phyloP scores from a whole-genome alignment of 306 rosid species.

The Inga laurina region DNA sequence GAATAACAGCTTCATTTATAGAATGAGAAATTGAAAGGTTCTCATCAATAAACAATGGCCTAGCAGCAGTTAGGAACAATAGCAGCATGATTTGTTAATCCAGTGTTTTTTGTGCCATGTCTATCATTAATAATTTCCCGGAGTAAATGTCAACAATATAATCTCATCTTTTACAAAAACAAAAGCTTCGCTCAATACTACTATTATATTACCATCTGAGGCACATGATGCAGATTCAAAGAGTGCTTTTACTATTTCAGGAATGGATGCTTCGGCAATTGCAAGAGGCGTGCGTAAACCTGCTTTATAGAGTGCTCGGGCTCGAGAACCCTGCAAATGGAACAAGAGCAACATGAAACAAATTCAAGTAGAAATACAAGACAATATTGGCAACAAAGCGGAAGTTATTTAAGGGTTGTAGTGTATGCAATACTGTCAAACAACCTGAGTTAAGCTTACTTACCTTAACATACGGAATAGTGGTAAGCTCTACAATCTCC shows the following conservation, averaged over 20 bases:
- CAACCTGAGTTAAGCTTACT: slow-evolving; percentile 16
- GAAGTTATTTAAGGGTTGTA: slow-evolving; percentile 22
- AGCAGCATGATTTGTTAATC: slow-evolving; percentile 19
- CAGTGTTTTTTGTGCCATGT: slow-evolving; percentile 7
- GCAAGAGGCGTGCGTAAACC: slow-evolving; percentile 90
- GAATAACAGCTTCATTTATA: neutral
- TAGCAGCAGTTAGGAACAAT: slow-evolving; percentile 23
- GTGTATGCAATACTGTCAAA: slow-evolving; percentile 16
- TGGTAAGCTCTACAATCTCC: slow-evolving; percentile 94
- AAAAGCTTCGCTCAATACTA: neutral
- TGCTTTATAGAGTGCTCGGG: slow-evolving; percentile 95
- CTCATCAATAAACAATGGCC: neutral
- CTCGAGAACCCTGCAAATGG: slow-evolving; percentile 86
- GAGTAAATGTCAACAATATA: slow-evolving; percentile 19
- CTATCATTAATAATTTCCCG: slow-evolving; percentile 28
- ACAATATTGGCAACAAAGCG: slow-evolving; percentile 12
- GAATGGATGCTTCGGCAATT: slow-evolving; percentile 92
- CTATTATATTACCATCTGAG: slow-evolving; percentile 63
- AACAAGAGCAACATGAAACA: slow-evolving; percentile 33
- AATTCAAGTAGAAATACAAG: slow-evolving; percentile 8
- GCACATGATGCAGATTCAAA: slow-evolving; percentile 91
- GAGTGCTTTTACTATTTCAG: slow-evolving; percentile 83
- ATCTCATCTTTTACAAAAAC: neutral
- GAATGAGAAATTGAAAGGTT: neutral
- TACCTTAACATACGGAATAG: slow-evolving; percentile 88